These are phyloP conservation scores for Shiraia bambusicola DNA, from an alignment of 2,329 filamentous ascomycete genomes.

Conservation along the genomic window DNA sequence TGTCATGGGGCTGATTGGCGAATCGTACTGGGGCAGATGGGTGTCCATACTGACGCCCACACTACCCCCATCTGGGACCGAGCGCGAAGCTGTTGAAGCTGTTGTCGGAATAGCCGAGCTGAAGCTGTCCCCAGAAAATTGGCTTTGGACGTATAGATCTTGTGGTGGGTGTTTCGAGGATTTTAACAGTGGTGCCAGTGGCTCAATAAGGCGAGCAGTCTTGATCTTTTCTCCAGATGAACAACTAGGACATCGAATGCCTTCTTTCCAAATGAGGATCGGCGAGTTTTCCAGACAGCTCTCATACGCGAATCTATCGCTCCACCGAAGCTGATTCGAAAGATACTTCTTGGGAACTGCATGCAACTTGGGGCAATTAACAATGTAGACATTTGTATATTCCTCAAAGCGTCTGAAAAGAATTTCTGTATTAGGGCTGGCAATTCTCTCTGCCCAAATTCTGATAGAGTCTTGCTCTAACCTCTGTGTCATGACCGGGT, in stretches of 20 bases:
- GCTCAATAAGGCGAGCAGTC: slow-evolving; percentile 39
- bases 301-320: slow-evolving; percentile 36
- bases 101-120: slow-evolving; percentile 22
- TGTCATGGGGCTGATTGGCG: slow-evolving; percentile 24
- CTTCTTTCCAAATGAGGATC: slow-evolving; percentile 31
- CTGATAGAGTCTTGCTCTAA: slow-evolving; percentile 22
- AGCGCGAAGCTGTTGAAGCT: slow-evolving; percentile 14
- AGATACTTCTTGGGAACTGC: slow-evolving; percentile 32
- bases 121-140: slow-evolving; percentile 21
- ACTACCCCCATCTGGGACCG: slow-evolving; percentile 18
- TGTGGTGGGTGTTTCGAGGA: slow-evolving; percentile 20
- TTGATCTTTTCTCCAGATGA: slow-evolving; percentile 34
- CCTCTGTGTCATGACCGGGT: slow-evolving; percentile 8
- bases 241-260: slow-evolving; percentile 38
- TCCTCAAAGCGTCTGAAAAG: slow-evolving; percentile 16
- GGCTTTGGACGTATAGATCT: slow-evolving; percentile 25
- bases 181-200: slow-evolving; percentile 28
- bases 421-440: slow-evolving; percentile 15
- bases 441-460: slow-evolving; percentile 33
- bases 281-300: slow-evolving; percentile 22
- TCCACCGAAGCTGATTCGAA: slow-evolving; percentile 34
- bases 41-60: slow-evolving; percentile 4
- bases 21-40: slow-evolving; percentile 24
- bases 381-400: slow-evolving; percentile 29
- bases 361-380: slow-evolving; percentile 41